A percentile compares a stretch with the other conserved stretches of the same genome.
These are phyloP conservation scores for Ophiostoma tasmaniense DNA, from an alignment of 2,329 filamentous ascomycete species.

Conservation along the genomic window DNA sequence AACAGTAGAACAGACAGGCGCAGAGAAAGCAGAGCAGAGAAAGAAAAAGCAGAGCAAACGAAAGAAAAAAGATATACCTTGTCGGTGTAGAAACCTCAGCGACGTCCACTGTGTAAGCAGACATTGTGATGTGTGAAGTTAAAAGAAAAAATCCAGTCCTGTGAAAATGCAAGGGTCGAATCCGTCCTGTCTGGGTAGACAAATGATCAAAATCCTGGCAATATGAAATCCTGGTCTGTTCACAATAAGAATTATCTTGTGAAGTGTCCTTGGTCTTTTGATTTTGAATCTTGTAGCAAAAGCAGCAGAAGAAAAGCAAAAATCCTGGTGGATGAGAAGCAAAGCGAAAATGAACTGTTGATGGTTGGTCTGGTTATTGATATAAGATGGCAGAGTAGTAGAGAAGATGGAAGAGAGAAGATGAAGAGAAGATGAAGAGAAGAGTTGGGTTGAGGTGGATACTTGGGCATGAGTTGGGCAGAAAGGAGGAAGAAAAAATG, in stretches of 20 bases:
- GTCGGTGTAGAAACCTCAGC: slow-evolving; percentile 52
- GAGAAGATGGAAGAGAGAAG: not conserved
- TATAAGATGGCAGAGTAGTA: not conserved
- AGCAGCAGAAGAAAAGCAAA: not conserved
- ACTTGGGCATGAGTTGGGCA: slow-evolving; percentile 28
- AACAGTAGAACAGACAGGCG: slow-evolving; percentile 7
- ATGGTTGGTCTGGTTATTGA: not conserved
- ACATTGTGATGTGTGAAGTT: slow-evolving; percentile 33
- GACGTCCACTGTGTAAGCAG: slow-evolving; percentile 47
- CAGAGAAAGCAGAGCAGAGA: slow-evolving; percentile 19
- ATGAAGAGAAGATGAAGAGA: slow-evolving; percentile 1
- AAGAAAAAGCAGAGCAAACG: slow-evolving; percentile 24
- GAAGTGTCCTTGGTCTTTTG: not conserved
- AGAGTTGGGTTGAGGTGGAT: slow-evolving; percentile 14
- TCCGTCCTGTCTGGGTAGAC: slow-evolving; percentile 12
- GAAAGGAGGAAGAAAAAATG: slow-evolving; percentile 19
- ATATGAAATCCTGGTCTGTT: not conserved
- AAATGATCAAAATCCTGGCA: not conserved
- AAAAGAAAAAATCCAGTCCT: not conserved
- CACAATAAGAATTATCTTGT: not conserved
- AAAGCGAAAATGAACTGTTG: not conserved
- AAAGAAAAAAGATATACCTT: slow-evolving; percentile 49
- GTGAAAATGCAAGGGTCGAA: slow-evolving; percentile 2
- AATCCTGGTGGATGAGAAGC: slow-evolving; percentile 3
- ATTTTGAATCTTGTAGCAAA: not conserved